phyloP scores from a whole-genome alignment of 257 asterid species.

The Rhazya stricta region DNA sequence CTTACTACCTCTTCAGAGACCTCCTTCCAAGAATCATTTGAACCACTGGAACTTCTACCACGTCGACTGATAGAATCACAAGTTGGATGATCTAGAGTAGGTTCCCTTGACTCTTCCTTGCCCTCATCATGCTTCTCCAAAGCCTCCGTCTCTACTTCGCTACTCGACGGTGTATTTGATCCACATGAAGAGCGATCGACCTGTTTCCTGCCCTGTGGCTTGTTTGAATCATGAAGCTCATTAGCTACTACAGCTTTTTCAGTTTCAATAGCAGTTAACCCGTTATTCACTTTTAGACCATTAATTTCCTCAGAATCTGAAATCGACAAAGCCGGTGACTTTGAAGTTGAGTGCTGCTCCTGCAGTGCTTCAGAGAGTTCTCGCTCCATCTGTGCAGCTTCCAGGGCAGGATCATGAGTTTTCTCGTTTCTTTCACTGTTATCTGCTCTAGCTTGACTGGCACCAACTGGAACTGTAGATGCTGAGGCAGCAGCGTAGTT shows the following conservation, averaged over 20 bases:
- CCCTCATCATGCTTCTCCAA: constrained; percentile 48
- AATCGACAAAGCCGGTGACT: constrained; percentile 38
- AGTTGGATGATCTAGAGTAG: constrained; percentile 33
- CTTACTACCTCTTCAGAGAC: constrained; percentile 81
- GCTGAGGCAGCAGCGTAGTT: constrained; percentile 48
- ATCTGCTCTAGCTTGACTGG: constrained; percentile 35
- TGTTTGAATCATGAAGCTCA: constrained; percentile 44
- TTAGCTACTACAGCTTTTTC: constrained; percentile 33
- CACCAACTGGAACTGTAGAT: constrained; percentile 39
- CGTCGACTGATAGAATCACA: constrained; percentile 59
- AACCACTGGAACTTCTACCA: constrained; percentile 45
- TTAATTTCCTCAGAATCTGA: constrained; percentile 67
- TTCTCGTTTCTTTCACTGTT: constrained; percentile 39
- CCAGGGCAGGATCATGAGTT: constrained; percentile 35
- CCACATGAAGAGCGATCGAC: constrained; percentile 98
- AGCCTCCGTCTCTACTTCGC: constrained; percentile 81
- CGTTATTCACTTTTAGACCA: constrained; percentile 40
- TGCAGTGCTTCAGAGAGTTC: constrained; percentile 54
- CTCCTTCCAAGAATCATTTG: constrained; percentile 79
- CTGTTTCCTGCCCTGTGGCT: constrained; percentile 53
- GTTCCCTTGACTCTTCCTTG: constrained; percentile 49
- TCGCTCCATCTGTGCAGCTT: constrained; percentile 40
- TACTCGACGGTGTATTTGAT: constrained; percentile 95
- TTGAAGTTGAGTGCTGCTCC: constrained; percentile 45
- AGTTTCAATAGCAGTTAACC: constrained; percentile 30